phyloP scores from a whole-genome alignment of 257 asterid species.

The Cinchona pubescens region DNA sequence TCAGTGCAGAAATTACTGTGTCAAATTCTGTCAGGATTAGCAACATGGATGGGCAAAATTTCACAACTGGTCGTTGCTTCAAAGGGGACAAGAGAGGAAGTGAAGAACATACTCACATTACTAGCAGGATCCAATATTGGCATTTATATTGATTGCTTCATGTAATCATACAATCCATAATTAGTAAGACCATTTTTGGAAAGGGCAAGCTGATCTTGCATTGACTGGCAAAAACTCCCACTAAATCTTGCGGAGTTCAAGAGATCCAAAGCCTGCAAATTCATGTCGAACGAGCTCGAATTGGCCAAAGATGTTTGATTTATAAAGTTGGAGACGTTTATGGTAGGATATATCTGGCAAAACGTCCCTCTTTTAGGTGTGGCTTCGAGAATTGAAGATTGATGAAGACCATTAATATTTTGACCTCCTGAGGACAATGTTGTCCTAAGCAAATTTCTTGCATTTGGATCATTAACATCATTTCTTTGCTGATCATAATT shows the following conservation, averaged over 20 bases:
- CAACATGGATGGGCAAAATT: neutral
- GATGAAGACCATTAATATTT: slow-evolving; percentile 20
- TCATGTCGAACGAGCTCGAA: slow-evolving; percentile 42
- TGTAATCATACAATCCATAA: slow-evolving; percentile 45
- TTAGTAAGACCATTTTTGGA: slow-evolving; percentile 24
- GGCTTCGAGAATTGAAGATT: neutral
- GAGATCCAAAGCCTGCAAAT: slow-evolving; percentile 65
- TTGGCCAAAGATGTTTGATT: slow-evolving; percentile 25
- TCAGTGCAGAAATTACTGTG: neutral
- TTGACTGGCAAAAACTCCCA: slow-evolving; percentile 30
- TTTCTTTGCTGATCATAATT: slow-evolving; percentile 11
- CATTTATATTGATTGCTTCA: slow-evolving; percentile 40
- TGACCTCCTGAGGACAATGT: slow-evolving; percentile 35
- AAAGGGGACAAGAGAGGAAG: neutral
- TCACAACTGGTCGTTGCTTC: neutral
- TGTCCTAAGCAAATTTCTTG: slow-evolving; percentile 44
- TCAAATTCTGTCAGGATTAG: neutral
- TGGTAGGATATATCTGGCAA: slow-evolving; percentile 54
- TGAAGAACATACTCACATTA: slow-evolving; percentile 39
- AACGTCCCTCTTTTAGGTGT: slow-evolving; percentile 27
- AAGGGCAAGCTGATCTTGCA: slow-evolving; percentile 38
- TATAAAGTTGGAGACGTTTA: slow-evolving; percentile 37
- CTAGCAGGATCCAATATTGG: slow-evolving; percentile 32
- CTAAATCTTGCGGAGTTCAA: slow-evolving; percentile 51
- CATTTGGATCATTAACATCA: slow-evolving; percentile 24